Evolutionary conservation across 2,329 filamentous ascomycete genomes (phyloP).

Genomic region (Sordariomycetes sp.): DNA sequence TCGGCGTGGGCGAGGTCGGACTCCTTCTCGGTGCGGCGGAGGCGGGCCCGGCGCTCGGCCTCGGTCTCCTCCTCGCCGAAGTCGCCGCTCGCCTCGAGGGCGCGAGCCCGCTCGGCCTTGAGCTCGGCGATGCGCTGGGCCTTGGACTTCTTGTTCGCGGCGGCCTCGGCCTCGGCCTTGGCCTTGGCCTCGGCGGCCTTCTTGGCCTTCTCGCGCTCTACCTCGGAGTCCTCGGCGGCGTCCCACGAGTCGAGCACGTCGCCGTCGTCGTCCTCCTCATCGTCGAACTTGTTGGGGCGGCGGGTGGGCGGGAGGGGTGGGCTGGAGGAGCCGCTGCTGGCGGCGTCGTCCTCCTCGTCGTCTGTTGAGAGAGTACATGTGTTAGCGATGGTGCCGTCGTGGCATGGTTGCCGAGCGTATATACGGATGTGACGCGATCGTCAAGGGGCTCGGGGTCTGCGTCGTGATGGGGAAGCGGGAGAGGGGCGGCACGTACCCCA

Average conservation of each 20-base stretch:
- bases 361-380: constrained; percentile 14
- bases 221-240: constrained; percentile 91
- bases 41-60: constrained; percentile 57
- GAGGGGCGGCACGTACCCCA: constrained; percentile 22
- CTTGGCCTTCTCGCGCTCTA: constrained; percentile 86
- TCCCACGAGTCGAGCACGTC: constrained; percentile 97
- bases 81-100: constrained; percentile 36
- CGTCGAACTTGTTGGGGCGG: constrained; percentile 60
- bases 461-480: constrained; percentile 5
- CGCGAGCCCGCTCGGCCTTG: constrained; percentile 45
- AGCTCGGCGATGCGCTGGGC: constrained; percentile 69
- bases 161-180: constrained; percentile 78
- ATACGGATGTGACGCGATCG: not conserved
- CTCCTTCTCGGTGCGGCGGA: constrained; percentile 72
- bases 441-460: not conserved
- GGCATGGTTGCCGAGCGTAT: not conserved
- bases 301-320: constrained; percentile 19
- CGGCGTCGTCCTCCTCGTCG: constrained; percentile 22
- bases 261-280: constrained; percentile 71
- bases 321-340: constrained; percentile 18
- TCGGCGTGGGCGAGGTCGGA: constrained; percentile 80
- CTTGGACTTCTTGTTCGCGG: constrained; percentile 84
- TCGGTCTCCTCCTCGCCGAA: constrained; percentile 51
- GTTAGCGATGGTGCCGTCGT: not conserved
- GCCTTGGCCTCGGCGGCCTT: constrained; percentile 78